Evolutionary conservation across 208 protist species (phyloP).

Genomic region (Acanthamoeba royreba): DNA sequence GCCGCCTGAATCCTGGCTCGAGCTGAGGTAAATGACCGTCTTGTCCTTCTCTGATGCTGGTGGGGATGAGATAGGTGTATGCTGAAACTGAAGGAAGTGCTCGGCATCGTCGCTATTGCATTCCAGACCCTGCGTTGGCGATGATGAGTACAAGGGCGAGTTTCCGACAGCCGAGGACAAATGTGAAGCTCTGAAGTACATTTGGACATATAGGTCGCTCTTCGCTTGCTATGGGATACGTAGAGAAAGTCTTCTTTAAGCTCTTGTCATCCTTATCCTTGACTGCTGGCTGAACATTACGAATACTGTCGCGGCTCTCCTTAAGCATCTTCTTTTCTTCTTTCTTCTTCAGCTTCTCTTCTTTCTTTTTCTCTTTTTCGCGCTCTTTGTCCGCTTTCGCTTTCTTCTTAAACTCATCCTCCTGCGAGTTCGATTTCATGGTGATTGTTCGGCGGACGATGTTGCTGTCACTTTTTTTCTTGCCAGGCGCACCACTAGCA

Average conservation of each 20-base stretch:
- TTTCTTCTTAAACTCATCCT: neutral
- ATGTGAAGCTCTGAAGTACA: no score
- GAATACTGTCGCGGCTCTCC: slow-evolving; percentile 28
- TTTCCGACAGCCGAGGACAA: no score
- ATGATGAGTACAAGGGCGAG: no score
- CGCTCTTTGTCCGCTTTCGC: neutral
- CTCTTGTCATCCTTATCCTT: neutral
- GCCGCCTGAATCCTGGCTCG: neutral
- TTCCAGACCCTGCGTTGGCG: neutral
- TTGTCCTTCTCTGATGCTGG: neutral
- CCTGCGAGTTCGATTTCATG: neutral
- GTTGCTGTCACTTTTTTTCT: no score
- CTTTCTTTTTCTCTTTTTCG: neutral
- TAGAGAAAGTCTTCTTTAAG: slow-evolving; percentile 9
- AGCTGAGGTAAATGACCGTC: slow-evolving; percentile 23
- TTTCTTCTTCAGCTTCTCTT: slow-evolving; percentile 11
- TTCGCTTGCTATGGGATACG: neutral
- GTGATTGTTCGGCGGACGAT: neutral
- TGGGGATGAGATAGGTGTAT: neutral
- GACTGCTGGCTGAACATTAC: neutral
- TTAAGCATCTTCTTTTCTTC: slow-evolving; percentile 5
- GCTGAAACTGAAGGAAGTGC: slow-evolving; percentile 25
- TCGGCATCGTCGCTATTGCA: slow-evolving; percentile 36
- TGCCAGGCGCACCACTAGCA: no score
- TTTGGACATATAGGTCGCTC: neutral